Evolutionary conservation across 2,329 filamentous ascomycete species (phyloP), one percentile per base, ranked within the genome.

Genomic region (Scedosporium apiospermum): DNA sequence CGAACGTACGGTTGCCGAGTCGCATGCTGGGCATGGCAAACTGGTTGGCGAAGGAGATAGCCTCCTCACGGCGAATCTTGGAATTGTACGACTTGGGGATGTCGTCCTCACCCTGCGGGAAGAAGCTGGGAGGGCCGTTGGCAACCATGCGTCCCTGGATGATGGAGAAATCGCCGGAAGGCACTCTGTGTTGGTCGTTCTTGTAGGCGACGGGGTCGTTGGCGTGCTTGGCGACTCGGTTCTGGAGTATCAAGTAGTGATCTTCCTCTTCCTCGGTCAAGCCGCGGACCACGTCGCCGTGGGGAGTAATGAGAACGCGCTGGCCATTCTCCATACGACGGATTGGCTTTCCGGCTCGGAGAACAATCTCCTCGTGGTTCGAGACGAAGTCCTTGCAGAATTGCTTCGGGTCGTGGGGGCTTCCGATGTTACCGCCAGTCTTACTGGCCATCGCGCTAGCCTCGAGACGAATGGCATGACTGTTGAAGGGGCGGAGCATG

Each of bases 211-310:
- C 80, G 0, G 85, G 83, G 60, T 78, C 79, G 57, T 78, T 75
- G 14, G 80, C 78, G 44, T 77, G 75, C 7, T 72, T 70, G 2
- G 81, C 80, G 55, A 90, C 75, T 6, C 76, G 75, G 58, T 80
- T 77, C 72, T 93, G 90, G 4, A 93, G 80, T 60, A 84, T 79
- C 10, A 93, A 76, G 66, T 89, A 93, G 4, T 82, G 81, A 41
- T 87, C 79, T 69, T 93, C 89, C 65, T 93, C 86, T 51, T 88
- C 84, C 3, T 81, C 75, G 1, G 81, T 86, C 62, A 95, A 75
- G 63, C 89, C 88, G 66, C 88, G 86, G n/a, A 93, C 79, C 70
- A 88, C 90, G 65, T 90, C 87, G 10, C 90, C 89, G 65, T 88
- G 86, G 0, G 89, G 88, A 0, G 89, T 92, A 61, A 93, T 84